Base-by-base conservation (phyloP, 345 rosid species). In the Eucalyptus tenuipes region DNA sequence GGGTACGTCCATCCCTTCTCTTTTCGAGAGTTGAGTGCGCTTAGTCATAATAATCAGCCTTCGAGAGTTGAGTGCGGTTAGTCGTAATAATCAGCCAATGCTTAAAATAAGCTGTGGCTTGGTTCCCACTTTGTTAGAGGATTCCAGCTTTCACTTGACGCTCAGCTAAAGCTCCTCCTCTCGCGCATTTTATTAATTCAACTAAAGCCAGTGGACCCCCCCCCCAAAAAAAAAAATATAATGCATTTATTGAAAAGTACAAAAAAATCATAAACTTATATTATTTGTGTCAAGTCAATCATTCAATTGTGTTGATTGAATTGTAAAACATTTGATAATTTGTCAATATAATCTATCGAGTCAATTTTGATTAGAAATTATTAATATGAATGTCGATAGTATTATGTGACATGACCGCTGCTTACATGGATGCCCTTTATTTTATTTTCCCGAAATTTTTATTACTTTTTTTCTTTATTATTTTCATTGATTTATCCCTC, bases 321-420 rank as follows among this genome's bases (percentile, higher is more conserved):
- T 8, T 18, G 6, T 53, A 20, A 53, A 53, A 8, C 10, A 2
- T 53, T 1, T 2, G 1, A 22, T 18, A 22, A 20, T 18, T 53
- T 53, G 6, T 20, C 1, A 7, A 20, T 20, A 20, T 20, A 53
- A 3, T 53, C 0, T 22, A 53, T 53, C 5, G 0, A 9, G 5
- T 20, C 6, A 55, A 4, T 9, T 55, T 55, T 55, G 0, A 55
- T 20, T 55, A 9, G 5, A 22, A 24, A 55, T 55, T 5, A 24
- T 24, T 55, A 1, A 53, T 0, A 8, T 53, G 0, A 1, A 22
- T 2, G 4, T 5, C 3, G 0, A 24, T 55, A 0, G 0, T 55
- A 4, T 0, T 22, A 55, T 1, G 5, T 55, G 29, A 8, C 6
- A 24, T 55, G 1, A 24, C 24, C 0, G 2, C 8, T 55, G 10